Conservation (phyloP, 352 stramenopile species). For the Globisporangium canariense region DNA sequence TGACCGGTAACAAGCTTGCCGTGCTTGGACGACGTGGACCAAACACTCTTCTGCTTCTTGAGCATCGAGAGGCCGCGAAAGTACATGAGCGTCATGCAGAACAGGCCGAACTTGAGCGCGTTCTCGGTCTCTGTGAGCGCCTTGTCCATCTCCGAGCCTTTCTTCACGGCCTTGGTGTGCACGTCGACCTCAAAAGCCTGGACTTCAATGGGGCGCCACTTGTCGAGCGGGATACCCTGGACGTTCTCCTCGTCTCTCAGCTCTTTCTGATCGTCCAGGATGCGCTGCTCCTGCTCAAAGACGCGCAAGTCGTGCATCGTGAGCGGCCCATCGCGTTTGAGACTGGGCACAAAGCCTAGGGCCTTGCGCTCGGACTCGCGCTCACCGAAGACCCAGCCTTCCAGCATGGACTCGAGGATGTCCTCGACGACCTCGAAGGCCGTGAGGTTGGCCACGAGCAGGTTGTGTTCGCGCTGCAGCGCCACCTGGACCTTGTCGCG, state of each 20-base stretch:
- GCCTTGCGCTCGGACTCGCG: conserved; percentile 71
- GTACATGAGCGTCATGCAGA: conserved; percentile 96
- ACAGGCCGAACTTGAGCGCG: conserved; percentile 95
- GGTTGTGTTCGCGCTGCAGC: conserved; percentile 85
- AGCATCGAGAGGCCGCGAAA: conserved; percentile 90
- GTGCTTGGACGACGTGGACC: conserved; percentile 42
- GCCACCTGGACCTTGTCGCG: conserved; percentile 70
- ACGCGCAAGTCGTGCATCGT: conserved; percentile 66
- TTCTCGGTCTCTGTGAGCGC: conserved; percentile 85
- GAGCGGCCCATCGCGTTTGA: conserved; percentile 78
- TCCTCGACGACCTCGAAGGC: conserved; percentile 91
- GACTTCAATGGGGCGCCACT: conserved; percentile 75
- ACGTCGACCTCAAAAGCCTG: conserved; percentile 46
- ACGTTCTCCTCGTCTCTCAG: conserved; percentile 33
- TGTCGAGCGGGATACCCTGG: conserved; percentile 56
- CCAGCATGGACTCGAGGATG: conserved; percentile 93
- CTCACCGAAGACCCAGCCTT: conserved; percentile 96
- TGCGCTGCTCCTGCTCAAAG: conserved; percentile 47
- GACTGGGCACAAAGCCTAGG: conserved; percentile 77
- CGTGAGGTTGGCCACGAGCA: conserved; percentile 82
- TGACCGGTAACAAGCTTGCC: neutral
- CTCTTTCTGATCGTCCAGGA: conserved; percentile 33
- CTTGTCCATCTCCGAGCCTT: conserved; percentile 61
- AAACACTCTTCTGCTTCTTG: conserved; percentile 79
- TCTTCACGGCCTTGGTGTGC: conserved; percentile 62